Base-by-base conservation (phyloP, 2,329 filamentous ascomycete genomes). In the Alternaria atra region DNA sequence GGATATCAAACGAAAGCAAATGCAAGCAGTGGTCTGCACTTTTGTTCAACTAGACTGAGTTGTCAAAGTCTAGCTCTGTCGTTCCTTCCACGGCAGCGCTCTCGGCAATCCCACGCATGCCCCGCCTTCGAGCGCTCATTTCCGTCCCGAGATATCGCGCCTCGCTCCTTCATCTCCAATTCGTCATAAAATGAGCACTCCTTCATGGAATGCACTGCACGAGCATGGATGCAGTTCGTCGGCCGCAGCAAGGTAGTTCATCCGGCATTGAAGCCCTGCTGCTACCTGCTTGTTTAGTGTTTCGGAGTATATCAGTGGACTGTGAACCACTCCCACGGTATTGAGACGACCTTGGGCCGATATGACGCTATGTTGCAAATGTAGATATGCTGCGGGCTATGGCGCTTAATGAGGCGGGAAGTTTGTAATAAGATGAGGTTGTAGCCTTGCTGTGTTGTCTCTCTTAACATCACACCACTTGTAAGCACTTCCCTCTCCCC, bases 61-160 rank as follows among this genome's bases (percentile, higher is more conserved):
- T 34, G 42, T 27, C 23, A 12, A 27, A 40, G 51, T 50, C 46
- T 34, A 35, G 12, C 17, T 40, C 39, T 13, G 10, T 42, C 12
- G 15, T 25, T 7, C 17, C 20, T 5, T 48, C 20, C 1, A 30
- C 46, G 46, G 32, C 5, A 37, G 32, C 30, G 20, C 13, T 39
- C 32, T 61, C 60, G 47, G 54, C 17, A 58, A 34, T 55, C 34
- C 55, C 51, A 54, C 55, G 37, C 37, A 12, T 63, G 55, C 61
- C 60, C 64, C 61, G 63, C 57, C 62, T 57, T 59, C 48, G 40
- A 30, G 62, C 69, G 67, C 67, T 54, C 58, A 64, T 42, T 59
- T 70, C 69, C 70, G 70, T 60, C 52, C 27, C 34, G 30, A 55
- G 48, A 39, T 51, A 46, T 55, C 60, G 48, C 43, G 56, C 50